Percentiles rank a stretch among this genome's conserved stretches.
Evolutionary conservation across 2,329 filamentous ascomycete species (phyloP).

Genomic region (Sarocladium kiliense): DNA sequence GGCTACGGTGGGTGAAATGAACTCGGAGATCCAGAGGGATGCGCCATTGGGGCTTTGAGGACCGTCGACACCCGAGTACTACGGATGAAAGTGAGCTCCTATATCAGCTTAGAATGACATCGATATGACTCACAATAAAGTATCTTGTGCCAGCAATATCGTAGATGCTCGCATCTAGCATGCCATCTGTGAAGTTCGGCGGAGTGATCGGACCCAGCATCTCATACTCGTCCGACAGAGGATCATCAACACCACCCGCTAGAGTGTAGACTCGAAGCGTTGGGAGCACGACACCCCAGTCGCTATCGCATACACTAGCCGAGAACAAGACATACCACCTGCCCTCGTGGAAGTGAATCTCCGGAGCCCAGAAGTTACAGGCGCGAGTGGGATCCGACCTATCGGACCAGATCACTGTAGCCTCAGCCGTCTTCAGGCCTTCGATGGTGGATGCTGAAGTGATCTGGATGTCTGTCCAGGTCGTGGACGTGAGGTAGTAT

Average conservation of each 20-base stretch:
- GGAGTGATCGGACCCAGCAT: conserved; percentile 13
- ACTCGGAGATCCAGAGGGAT: conserved; percentile 16
- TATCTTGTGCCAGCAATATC: conserved; percentile 8
- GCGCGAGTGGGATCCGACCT: conserved; percentile 11
- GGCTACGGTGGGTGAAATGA: conserved; percentile 11
- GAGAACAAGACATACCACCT: conserved; percentile 18
- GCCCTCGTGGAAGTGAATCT: conserved; percentile 14
- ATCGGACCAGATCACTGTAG: conserved; percentile 12
- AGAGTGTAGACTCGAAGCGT: conserved; percentile 14
- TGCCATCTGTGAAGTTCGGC: conserved; percentile 13
- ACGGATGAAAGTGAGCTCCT: neutral
- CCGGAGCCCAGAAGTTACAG: conserved; percentile 16
- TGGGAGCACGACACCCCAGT: conserved; percentile 15
- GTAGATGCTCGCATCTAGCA: conserved; percentile 14
- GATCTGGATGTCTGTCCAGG: conserved; percentile 15
- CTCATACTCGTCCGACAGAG: conserved; percentile 11
- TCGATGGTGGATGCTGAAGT: conserved; percentile 14
- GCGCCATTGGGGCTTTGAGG: conserved; percentile 14
- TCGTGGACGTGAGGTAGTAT: conserved; percentile 17
- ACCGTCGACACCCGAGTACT: conserved; percentile 15
- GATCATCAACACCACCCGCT: conserved; percentile 11
- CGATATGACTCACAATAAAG: conserved; percentile 3
- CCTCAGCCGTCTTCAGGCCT: conserved; percentile 13
- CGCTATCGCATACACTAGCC: conserved; percentile 12
- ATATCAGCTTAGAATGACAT: neutral